phyloP scores from a whole-genome alignment of 345 rosid genomes.

The Mangifera indica region DNA sequence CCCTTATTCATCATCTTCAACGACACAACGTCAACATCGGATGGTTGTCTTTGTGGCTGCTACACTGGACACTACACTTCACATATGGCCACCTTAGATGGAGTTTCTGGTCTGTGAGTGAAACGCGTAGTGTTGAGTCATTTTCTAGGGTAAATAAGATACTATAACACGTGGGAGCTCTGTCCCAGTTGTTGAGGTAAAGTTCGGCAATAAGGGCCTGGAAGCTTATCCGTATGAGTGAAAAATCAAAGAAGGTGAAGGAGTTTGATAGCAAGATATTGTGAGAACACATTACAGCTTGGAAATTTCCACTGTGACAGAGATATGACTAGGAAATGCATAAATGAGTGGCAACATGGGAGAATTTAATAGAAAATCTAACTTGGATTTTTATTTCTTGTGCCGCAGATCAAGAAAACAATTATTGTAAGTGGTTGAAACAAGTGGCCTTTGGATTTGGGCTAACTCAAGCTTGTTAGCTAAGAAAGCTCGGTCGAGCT shows the following conservation, averaged over 20 bases:
- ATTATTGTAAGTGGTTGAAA: no score
- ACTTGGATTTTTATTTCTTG: no score
- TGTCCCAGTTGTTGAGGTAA: slow-evolving; percentile 1
- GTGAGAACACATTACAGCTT: no score
- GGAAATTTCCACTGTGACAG: no score
- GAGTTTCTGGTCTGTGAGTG: neutral
- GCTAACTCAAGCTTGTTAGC: no score
- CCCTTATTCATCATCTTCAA: neutral
- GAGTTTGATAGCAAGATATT: neutral
- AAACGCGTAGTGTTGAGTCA: neutral
- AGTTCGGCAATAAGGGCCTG: neutral
- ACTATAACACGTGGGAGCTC: neutral
- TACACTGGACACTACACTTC: neutral
- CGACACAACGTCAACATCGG: neutral
- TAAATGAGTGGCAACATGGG: no score
- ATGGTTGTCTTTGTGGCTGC: neutral
- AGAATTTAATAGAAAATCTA: no score
- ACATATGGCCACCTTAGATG: neutral
- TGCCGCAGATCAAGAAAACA: no score
- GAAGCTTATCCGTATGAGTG: neutral
- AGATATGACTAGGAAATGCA: no score
- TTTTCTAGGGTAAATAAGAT: neutral
- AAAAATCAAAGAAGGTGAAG: neutral
- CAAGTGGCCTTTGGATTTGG: no score
- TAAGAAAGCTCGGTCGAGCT: no score